Evolutionary conservation across 495 filamentous ascomycete genomes (phyloP), one percentile per base, ranked within the genome.

Genomic region (Clavariopsis aquatica): DNA sequence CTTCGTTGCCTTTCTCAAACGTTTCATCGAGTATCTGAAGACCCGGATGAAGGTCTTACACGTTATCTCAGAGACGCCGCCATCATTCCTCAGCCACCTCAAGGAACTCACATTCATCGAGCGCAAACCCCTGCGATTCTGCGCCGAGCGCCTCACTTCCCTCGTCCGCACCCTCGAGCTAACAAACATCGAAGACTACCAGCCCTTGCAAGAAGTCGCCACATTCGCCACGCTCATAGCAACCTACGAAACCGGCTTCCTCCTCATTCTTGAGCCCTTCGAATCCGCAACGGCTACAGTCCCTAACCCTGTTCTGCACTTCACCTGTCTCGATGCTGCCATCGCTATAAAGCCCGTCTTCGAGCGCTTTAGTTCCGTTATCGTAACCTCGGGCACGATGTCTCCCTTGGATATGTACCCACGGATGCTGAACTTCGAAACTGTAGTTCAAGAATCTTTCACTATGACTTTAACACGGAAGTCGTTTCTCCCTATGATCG

Each of bases 351-450:
- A 93, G 71, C 95, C 95, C 1, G 92, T 99, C 9, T 95, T 98
- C 72, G 94, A 99, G 57, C 88, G 95, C 34, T 99, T 99, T 75
- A 89, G 87, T 71, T 97, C 95, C 7, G 95, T 99, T 57, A 93
- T 99, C 75, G 97, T 99, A 74, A 99, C 95, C 5, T 98, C 95
- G 0, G 95, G 95, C 20, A 99, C 95, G 2, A 88, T 99, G 54
- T 97, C 94, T 0, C 95, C 95, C 0, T 75, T 99, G 4, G 95
- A 99, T 74, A 98, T 99, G 92, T 99, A 98, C 73, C 95, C 95
- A 0, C 96, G 96, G 70, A 97, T 99, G 94, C 85, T 99, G 10
- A 89, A 88, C 46, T 99, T 99, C 77, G 82, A 79, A 2, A 88
- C 91, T 12, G 93, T 97, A 17, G 86, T 98, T 29, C 91, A 97